Base-by-base conservation (phyloP, 2,329 filamentous ascomycete species). In the Cladosporium sp. region DNA sequence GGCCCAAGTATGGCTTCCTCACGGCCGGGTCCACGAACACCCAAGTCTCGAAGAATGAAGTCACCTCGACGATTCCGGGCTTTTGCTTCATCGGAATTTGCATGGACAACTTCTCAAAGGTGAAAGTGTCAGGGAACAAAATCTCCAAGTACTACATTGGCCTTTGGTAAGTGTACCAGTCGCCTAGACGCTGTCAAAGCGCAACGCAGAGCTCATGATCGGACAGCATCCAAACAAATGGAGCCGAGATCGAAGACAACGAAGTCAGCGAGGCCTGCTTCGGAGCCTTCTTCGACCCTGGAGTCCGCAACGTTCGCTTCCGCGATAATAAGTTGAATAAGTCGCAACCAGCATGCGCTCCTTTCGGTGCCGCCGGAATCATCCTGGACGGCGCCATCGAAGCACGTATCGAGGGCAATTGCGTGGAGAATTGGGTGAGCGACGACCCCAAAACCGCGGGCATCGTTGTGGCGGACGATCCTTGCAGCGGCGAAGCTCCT, bases 1-100 rank as follows among this genome's bases (percentile, higher is more conserved):
- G 64, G 1, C 45, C 25, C 1, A 52, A 58, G 9, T 75, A 76
- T 42, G 73, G 74, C 2, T 58, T 64, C 19, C 68, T 75, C n/a
- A 71, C 73, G 3, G 63, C 66, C n/a, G 73, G 73, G 8, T 74
- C 71, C 0, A 58, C 61, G 20, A 64, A 69, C 52, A 72, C 69
- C 0, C 32, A 66, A 3, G 53, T 73, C 24, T 52, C 61, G 0
- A 58, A 64, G 6, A 75, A 75, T 54, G 49, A 47, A 1, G 60
- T 75, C 28, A 62, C 63, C 0, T 60, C 67, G 13, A 25, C 42
- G 1, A 58, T 25, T 2, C 52, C 52, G 3, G 28, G 12, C 0
- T 44, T 65, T 36, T 34, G 17, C 22, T 64, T 66, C 45, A 72
- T 74, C 42, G 73, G 59, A 7, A 67, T 75, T 24, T 74, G 73